Evolutionary conservation across 2,329 filamentous ascomycete species (phyloP).

Genomic region (Pseudogymnoascus sp.): DNA sequence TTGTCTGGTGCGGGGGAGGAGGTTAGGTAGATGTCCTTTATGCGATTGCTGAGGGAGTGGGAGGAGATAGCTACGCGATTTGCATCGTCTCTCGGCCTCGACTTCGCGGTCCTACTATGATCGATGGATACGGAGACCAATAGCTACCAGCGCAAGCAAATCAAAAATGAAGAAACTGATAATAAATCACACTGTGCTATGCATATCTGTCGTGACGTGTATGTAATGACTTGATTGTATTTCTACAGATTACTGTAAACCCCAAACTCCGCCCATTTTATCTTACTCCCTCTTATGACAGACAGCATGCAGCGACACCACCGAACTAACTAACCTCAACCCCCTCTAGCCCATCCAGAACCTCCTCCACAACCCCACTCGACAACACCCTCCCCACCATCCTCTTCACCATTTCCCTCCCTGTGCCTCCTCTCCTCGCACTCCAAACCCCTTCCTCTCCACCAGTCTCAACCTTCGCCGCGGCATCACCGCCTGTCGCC

Average conservation of each 20-base stretch:
- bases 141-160: constrained; percentile 1
- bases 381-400: constrained; percentile 73
- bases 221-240: neutral
- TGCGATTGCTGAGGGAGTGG: neutral
- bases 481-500: constrained; percentile 36
- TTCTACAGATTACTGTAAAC: neutral
- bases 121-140: neutral
- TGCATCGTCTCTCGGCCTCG: neutral
- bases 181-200: neutral
- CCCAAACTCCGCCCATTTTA: neutral
- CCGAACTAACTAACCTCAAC: constrained; percentile 56
- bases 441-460: constrained; percentile 72
- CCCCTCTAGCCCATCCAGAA: constrained; percentile 70
- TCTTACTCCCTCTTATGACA: neutral
- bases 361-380: constrained; percentile 77
- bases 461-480: constrained; percentile 34
- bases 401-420: constrained; percentile 60
- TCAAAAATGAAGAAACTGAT: neutral
- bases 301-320: neutral
- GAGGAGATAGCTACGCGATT: neutral
- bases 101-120: neutral
- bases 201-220: neutral
- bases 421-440: constrained; percentile 74
- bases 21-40: neutral
- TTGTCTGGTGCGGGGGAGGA: neutral